Percentiles rank a stretch among this genome's conserved stretches.
Evolutionary conservation across 1,284 basidiomycete genomes (phyloP).

Genomic region (Boletus mariae): DNA sequence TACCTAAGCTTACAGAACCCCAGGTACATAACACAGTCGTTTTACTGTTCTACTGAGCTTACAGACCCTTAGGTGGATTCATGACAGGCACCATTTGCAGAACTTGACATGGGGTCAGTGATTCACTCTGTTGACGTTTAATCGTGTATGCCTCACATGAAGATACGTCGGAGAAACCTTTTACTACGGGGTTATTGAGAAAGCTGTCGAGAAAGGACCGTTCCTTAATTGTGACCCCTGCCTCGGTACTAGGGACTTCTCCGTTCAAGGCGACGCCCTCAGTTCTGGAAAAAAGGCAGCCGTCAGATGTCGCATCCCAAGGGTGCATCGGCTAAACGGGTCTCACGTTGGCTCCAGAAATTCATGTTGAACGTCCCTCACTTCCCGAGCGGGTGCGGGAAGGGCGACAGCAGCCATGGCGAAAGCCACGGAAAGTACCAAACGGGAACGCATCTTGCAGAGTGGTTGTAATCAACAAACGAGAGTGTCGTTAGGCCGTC

Average conservation of each 20-base stretch:
- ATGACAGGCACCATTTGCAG: not conserved
- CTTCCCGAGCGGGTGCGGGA: not conserved
- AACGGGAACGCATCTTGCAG: constrained; percentile 8
- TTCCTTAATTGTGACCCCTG: not conserved
- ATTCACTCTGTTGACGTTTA: not conserved
- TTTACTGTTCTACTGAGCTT: too few species aligned
- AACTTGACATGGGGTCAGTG: not conserved
- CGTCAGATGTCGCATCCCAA: not conserved
- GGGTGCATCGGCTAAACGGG: not conserved
- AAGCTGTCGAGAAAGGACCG: not conserved
- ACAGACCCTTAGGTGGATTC: too few species aligned
- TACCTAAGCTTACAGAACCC: too few species aligned
- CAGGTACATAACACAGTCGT: too few species aligned
- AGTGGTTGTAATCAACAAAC: not conserved
- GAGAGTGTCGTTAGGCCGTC: constrained; percentile 7
- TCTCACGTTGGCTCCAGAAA: not conserved
- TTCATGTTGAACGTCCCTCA: not conserved
- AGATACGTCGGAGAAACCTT: not conserved
- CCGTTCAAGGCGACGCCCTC: not conserved
- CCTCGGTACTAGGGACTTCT: not conserved
- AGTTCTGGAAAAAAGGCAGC: not conserved
- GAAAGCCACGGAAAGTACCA: constrained; percentile 3
- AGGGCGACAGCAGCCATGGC: constrained; percentile 1
- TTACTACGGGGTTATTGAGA: not conserved
- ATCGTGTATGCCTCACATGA: not conserved